These are phyloP conservation scores for Cornus controversa DNA, from an alignment of 148 eudicot genomes.

Conservation along the genomic window DNA sequence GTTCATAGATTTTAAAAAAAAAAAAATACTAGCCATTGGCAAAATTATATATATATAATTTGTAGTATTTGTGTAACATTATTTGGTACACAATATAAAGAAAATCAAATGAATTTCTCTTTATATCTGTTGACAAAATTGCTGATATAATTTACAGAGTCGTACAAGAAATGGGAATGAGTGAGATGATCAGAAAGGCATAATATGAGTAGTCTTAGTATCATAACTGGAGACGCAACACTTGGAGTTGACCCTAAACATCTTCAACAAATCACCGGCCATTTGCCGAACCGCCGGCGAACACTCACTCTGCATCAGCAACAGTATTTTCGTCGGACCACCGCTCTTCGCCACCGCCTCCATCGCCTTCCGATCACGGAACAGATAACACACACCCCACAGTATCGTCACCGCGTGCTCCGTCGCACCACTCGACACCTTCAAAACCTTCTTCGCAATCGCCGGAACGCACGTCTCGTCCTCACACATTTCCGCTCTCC, in stretches of 20 bases:
- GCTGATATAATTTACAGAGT: slow-evolving; percentile 22
- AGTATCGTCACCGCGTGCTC: slow-evolving; percentile 57
- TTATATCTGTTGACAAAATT: slow-evolving; percentile 22
- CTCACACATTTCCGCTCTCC: slow-evolving; percentile 44
- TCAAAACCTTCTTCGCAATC: slow-evolving; percentile 47
- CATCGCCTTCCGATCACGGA: slow-evolving; percentile 46
- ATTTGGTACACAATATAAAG: neutral
- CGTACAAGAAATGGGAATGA: too few relatives aligned
- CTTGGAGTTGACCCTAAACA: slow-evolving; percentile 54
- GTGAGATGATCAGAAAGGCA: slow-evolving; percentile 48
- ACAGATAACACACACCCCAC: slow-evolving; percentile 63
- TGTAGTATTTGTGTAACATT: neutral
- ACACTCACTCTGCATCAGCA: slow-evolving; percentile 71
- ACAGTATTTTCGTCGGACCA: slow-evolving; percentile 58
- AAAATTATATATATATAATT: too few relatives aligned
- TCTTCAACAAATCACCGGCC: slow-evolving; percentile 67
- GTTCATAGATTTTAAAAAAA: too few relatives aligned
- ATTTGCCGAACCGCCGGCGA: slow-evolving; percentile 60
- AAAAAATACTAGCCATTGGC: too few relatives aligned
- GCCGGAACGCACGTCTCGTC: slow-evolving; percentile 32
- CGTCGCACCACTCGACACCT: slow-evolving; percentile 45
- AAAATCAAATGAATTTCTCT: slow-evolving; percentile 11
- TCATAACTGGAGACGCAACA: slow-evolving; percentile 53
- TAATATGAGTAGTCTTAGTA: slow-evolving; percentile 71
- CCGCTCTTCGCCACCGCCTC: slow-evolving; percentile 50